Evolutionary conservation across 225 moss, liverwort and hornwort genomes (phyloP).

Genomic region (Pleurozium schreberi): DNA sequence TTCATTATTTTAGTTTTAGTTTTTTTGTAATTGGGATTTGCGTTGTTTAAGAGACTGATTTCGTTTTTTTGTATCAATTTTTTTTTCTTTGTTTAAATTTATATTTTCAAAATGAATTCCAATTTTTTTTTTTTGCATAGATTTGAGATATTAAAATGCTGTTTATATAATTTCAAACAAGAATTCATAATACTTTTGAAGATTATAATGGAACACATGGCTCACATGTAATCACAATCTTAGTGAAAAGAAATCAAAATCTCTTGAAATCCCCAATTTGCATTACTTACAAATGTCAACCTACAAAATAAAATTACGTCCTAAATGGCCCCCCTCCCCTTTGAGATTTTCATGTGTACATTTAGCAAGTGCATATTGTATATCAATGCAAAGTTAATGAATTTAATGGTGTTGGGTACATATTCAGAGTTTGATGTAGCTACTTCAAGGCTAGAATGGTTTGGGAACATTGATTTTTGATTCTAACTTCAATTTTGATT

Average conservation of each 20-base stretch:
- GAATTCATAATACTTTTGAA: background rate
- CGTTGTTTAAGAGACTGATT: background rate
- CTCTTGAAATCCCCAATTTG: background rate
- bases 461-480: accelerated
- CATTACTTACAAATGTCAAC: background rate
- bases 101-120: background rate
- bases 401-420: accelerated
- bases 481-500: background rate
- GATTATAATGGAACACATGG: background rate
- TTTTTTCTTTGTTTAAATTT: too few relatives aligned
- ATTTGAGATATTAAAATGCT: background rate
- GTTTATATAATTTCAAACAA: background rate
- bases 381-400: background rate
- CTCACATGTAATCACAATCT: too few relatives aligned
- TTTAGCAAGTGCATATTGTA: background rate
- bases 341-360: background rate
- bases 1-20: background rate
- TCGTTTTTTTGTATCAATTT: background rate
- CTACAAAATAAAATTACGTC: background rate
- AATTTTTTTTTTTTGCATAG: background rate
- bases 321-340: accelerated
- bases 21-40: background rate
- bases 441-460: accelerated
- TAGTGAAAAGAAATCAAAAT: too few relatives aligned
- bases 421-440: background rate